A percentile compares a stretch with the other conserved stretches of the same genome.
Evolutionary conservation across 371 early-diverging fungal species (phyloP).

Genomic region (Encephalitozoon hellem): DNA sequence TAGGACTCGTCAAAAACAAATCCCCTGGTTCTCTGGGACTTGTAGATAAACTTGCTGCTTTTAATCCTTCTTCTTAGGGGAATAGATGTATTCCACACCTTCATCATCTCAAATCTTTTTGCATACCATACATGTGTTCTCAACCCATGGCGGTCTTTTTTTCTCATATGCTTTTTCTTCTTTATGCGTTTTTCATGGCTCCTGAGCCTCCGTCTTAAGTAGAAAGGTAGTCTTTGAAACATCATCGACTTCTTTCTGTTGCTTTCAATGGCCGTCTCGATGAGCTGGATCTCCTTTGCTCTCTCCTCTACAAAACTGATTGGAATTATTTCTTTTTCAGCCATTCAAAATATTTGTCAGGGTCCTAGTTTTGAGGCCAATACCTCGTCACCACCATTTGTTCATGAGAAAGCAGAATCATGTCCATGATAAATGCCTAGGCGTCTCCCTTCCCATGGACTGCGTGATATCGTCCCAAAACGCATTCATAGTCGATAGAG

Average conservation of each 20-base stretch:
- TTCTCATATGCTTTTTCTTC: constrained; percentile 1
- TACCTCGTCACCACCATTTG: background rate
- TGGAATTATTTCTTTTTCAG: constrained; percentile 33
- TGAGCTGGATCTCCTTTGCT: constrained; percentile 39
- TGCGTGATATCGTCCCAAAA: constrained; percentile 20
- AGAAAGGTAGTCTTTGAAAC: constrained; percentile 52
- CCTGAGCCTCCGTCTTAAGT: constrained; percentile 49
- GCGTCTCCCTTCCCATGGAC: constrained; percentile 9
- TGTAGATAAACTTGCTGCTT: constrained; percentile 51
- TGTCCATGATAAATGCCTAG: background rate
- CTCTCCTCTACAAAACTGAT: constrained; percentile 47
- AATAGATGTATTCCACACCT: constrained; percentile 10
- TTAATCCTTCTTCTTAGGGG: constrained; percentile 43
- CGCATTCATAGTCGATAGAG: constrained; percentile 1
- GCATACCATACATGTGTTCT: constrained; percentile 53
- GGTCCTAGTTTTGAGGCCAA: background rate
- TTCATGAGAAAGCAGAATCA: background rate
- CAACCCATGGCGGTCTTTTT: constrained; percentile 32
- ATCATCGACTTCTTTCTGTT: constrained; percentile 42
- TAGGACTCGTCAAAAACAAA: constrained; percentile 55
- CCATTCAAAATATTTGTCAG: background rate
- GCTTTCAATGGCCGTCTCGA: constrained; percentile 40
- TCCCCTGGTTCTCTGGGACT: constrained; percentile 36
- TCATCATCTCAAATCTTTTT: constrained; percentile 56
- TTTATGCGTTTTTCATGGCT: constrained; percentile 17